A percentile compares a stretch with the other conserved stretches of the same genome.
Evolutionary conservation across 2,329 filamentous ascomycete species (phyloP).

Genomic region (Dactylella cylindrospora): DNA sequence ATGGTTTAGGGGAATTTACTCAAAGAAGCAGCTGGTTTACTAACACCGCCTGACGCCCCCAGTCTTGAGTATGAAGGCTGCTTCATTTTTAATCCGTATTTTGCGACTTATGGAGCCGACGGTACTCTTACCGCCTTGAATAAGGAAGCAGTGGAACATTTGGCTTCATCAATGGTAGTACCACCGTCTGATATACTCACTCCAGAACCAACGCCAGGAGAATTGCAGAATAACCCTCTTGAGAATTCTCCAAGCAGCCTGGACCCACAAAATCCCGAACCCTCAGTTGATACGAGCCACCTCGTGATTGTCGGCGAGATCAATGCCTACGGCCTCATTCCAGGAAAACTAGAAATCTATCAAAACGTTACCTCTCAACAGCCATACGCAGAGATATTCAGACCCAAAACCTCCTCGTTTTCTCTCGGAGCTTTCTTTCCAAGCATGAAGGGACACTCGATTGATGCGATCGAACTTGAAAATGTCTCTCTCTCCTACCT

Average conservation of each 20-base stretch:
- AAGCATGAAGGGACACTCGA: background rate
- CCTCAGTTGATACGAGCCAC: background rate
- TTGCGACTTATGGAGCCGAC: background rate
- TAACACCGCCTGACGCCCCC: background rate
- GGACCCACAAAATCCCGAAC: background rate
- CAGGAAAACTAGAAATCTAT: conserved; percentile 8
- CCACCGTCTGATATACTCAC: background rate
- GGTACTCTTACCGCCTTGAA: conserved; percentile 1
- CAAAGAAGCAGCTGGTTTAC: too few relatives aligned
- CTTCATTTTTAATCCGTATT: conserved; percentile 1
- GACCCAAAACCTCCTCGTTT: background rate
- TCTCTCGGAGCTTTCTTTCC: conserved; percentile 1
- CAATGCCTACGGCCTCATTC: conserved; percentile 6
- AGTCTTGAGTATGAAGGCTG: conserved; percentile 1
- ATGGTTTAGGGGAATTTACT: too few relatives aligned
- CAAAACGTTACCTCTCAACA: conserved; percentile 1
- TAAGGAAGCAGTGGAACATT: background rate
- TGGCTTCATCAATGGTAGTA: background rate
- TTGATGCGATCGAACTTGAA: conserved; percentile 4
- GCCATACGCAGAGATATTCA: conserved; percentile 7
- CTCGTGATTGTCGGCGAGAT: conserved; percentile 3
- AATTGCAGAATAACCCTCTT: background rate
- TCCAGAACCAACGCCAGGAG: background rate
- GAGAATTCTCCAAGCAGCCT: background rate
- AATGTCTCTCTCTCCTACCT: conserved; percentile 2